Evolutionary conservation across 2,329 filamentous ascomycete species (phyloP).

Genomic region (Penicillium sp.): DNA sequence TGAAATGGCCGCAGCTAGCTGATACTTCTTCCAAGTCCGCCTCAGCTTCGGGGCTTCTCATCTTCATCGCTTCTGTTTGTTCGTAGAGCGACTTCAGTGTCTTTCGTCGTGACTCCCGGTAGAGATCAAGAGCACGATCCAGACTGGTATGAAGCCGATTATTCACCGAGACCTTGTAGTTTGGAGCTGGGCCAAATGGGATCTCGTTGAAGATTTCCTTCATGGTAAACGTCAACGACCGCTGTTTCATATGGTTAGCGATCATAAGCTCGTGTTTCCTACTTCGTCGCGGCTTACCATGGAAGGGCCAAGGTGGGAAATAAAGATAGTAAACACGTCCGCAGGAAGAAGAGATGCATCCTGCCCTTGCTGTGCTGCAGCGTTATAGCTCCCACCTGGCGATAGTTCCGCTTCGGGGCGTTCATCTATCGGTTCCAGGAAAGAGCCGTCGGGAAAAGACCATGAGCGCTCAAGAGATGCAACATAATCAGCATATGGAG

Average conservation of each 20-base stretch:
- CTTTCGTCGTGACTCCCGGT: conserved; percentile 71
- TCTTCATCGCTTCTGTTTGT: conserved; percentile 67
- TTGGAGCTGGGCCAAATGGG: conserved; percentile 71
- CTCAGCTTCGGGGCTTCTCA: conserved; percentile 71
- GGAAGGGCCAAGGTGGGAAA: conserved; percentile 82
- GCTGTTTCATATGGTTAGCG: conserved; percentile 44
- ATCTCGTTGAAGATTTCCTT: conserved; percentile 85
- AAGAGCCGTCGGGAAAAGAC: conserved; percentile 46
- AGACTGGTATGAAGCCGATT: conserved; percentile 79
- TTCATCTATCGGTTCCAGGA: conserved; percentile 65
- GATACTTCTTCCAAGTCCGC: conserved; percentile 97
- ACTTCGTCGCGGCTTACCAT: conserved; percentile 56
- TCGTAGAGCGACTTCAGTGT: conserved; percentile 80
- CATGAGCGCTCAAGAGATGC: conserved; percentile 28
- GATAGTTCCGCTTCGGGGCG: conserved; percentile 55
- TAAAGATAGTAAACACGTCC: conserved; percentile 91
- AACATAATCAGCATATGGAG: conserved; percentile 16
- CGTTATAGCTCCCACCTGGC: conserved; percentile 5
- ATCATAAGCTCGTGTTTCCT: conserved; percentile 4
- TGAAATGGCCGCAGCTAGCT: conserved; percentile 96
- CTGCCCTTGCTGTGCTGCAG: conserved; percentile 8
- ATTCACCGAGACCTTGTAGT: conserved; percentile 72
- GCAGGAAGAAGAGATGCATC: conserved; percentile 53
- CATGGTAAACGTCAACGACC: conserved; percentile 88
- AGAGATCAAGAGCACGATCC: conserved; percentile 75